These are phyloP conservation scores for Hanseniaspora clermontiae DNA, from an alignment of 805 yeast genomes.

Conservation along the genomic window DNA sequence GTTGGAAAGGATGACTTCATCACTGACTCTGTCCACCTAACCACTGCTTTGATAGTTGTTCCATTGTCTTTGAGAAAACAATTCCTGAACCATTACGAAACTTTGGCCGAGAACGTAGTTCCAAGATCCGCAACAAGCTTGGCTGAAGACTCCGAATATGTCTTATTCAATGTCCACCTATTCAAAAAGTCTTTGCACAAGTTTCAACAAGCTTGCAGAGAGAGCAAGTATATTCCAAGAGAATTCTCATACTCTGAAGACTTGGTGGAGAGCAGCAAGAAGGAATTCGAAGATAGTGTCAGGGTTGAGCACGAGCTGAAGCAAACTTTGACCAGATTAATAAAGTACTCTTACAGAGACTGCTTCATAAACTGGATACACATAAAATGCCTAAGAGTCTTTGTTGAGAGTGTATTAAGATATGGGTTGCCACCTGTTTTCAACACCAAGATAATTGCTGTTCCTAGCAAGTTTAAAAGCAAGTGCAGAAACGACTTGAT, in stretches of 20 bases:
- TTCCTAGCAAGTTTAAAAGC: constrained; percentile 35
- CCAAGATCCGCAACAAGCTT: constrained; percentile 76
- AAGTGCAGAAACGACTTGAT: constrained; percentile 60
- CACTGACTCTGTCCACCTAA: constrained; percentile 70
- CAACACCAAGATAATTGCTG: constrained; percentile 37
- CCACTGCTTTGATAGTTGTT: constrained; percentile 77
- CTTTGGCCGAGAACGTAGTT: constrained; percentile 66
- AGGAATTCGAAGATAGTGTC: constrained; percentile 66
- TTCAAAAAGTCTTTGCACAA: constrained; percentile 70
- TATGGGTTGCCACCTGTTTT: constrained; percentile 95
- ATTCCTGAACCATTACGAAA: constrained; percentile 63
- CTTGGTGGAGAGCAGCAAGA: constrained; percentile 52
- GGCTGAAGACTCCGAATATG: constrained; percentile 59
- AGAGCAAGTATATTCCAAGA: constrained; percentile 80
- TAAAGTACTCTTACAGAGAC: constrained; percentile 83
- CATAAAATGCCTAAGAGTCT: constrained; percentile 71
- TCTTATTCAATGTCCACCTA: constrained; percentile 63
- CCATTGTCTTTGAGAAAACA: constrained; percentile 52
- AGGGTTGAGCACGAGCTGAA: constrained; percentile 60
- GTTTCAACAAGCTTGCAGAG: constrained; percentile 62
- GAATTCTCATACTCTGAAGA: constrained; percentile 82
- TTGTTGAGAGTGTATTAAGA: constrained; percentile 86
- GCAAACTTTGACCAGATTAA: constrained; percentile 68
- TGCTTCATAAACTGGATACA: constrained; percentile 80
- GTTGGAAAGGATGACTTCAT: constrained; percentile 78